phyloP scores from a whole-genome alignment of 2,329 filamentous ascomycete genomes.

The Penicillium sp. region DNA sequence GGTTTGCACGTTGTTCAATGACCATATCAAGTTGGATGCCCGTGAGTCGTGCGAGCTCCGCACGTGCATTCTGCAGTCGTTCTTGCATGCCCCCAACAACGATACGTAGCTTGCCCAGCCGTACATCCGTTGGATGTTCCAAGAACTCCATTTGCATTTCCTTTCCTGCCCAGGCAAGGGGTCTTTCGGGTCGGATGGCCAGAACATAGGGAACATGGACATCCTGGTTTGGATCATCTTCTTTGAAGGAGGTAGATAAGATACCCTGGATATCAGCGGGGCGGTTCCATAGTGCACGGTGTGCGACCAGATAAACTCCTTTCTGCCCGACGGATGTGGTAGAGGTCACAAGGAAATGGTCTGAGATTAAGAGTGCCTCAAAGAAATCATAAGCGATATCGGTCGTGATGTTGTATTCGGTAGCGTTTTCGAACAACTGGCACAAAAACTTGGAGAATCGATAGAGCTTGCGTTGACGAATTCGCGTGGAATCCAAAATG shows the following conservation, averaged over 20 bases:
- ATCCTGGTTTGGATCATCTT: slow-evolving; percentile 68
- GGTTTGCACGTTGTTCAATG: slow-evolving; percentile 87
- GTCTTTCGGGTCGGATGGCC: slow-evolving; percentile 76
- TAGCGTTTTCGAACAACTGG: slow-evolving; percentile 93
- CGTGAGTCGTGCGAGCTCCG: slow-evolving; percentile 71
- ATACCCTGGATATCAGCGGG: slow-evolving; percentile 81
- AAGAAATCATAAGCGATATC: slow-evolving; percentile 73
- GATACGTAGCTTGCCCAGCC: slow-evolving; percentile 79
- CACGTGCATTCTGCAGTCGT: slow-evolving; percentile 73
- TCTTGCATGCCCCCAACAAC: slow-evolving; percentile 83
- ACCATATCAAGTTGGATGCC: slow-evolving; percentile 83
- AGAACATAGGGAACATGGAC: slow-evolving; percentile 75
- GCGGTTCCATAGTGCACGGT: slow-evolving; percentile 70
- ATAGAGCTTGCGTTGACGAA: slow-evolving; percentile 92
- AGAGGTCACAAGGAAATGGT: slow-evolving; percentile 82
- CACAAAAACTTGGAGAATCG: slow-evolving; percentile 88
- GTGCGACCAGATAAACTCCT: slow-evolving; percentile 79
- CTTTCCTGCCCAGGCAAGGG: slow-evolving; percentile 76
- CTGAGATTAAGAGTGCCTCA: slow-evolving; percentile 73
- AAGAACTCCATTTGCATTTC: slow-evolving; percentile 68
- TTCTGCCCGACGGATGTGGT: slow-evolving; percentile 64
- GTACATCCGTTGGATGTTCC: slow-evolving; percentile 78
- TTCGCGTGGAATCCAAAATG: slow-evolving; percentile 90
- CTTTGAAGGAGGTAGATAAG: slow-evolving; percentile 73
- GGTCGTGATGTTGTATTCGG: slow-evolving; percentile 80